Conservation (phyloP, 768 basidiomycete species). For the Leucosporidium creatinivorum region DNA sequence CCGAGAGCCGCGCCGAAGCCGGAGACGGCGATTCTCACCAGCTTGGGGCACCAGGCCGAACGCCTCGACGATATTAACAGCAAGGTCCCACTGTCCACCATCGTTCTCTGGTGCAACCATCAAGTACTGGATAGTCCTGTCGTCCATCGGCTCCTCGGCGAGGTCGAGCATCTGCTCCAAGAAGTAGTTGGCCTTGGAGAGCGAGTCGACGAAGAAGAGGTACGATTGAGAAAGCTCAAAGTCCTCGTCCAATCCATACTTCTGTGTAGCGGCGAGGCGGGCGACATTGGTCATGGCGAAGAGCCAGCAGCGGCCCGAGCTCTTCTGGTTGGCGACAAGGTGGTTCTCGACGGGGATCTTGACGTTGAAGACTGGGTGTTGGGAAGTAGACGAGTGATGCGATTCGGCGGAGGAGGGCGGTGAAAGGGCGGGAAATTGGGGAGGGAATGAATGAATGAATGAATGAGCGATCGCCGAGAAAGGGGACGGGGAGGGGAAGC, state of each 20-base stretch:
- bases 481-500: too few relatives aligned
- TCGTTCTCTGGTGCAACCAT: slow-evolving; percentile 72
- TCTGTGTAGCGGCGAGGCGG: slow-evolving; percentile 35
- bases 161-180: slow-evolving; percentile 78
- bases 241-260: slow-evolving; percentile 63
- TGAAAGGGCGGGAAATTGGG: not conserved
- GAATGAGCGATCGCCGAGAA: not conserved
- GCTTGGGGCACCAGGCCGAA: slow-evolving; percentile 20
- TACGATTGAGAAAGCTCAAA: slow-evolving; percentile 90
- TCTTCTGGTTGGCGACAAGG: slow-evolving; percentile 37
- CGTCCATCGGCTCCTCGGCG: slow-evolving; percentile 67
- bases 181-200: slow-evolving; percentile 63
- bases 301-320: slow-evolving; percentile 77
- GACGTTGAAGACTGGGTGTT: slow-evolving; percentile 33
- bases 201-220: slow-evolving; percentile 78
- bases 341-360: slow-evolving; percentile 26
- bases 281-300: slow-evolving; percentile 76
- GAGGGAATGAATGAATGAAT: not conserved
- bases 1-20: too few relatives aligned
- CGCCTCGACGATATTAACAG: slow-evolving; percentile 51
- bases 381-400: slow-evolving; percentile 4
- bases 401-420: not conserved
- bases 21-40: not conserved
- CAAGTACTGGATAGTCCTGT: slow-evolving; percentile 51
- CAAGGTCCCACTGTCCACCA: slow-evolving; percentile 78